These are phyloP conservation scores for Phytopythium helicoides DNA, from an alignment of 352 stramenopile genomes.

Conservation along the genomic window DNA sequence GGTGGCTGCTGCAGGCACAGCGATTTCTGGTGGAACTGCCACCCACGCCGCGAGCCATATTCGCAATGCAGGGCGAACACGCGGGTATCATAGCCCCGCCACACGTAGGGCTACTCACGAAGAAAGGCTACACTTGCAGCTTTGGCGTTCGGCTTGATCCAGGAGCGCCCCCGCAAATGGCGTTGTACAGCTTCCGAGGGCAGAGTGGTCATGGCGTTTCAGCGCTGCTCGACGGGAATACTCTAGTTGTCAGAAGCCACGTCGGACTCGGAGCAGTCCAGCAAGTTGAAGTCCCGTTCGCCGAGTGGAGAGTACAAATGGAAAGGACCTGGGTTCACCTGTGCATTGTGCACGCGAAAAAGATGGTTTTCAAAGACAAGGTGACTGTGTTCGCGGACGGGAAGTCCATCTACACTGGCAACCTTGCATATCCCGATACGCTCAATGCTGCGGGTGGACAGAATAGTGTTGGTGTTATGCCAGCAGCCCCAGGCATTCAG, in stretches of 20 bases:
- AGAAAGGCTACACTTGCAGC: constrained; percentile 76
- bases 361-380: constrained; percentile 90
- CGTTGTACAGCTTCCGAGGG: constrained; percentile 77
- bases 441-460: constrained; percentile 63
- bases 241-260: constrained; percentile 58
- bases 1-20: constrained; percentile 60
- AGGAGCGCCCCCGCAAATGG: constrained; percentile 20
- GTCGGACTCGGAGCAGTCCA: constrained; percentile 33
- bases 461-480: constrained; percentile 68
- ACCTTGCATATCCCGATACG: constrained; percentile 71
- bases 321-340: constrained; percentile 64
- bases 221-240: constrained; percentile 43
- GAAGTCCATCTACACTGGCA: constrained; percentile 50
- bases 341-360: constrained; percentile 81
- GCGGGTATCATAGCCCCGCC: constrained; percentile 65
- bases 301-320: constrained; percentile 42
- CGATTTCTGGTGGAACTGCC: constrained; percentile 49
- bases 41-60: constrained; percentile 59
- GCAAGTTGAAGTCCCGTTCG: constrained; percentile 63
- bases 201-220: constrained; percentile 74
- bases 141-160: constrained; percentile 54
- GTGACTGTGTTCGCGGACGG: constrained; percentile 70
- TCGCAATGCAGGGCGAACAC: constrained; percentile 61
- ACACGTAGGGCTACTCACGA: constrained; percentile 55
- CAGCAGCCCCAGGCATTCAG: constrained; percentile 44